Conservation (phyloP, 805 yeast species). For the Metschnikowia lochheadii region DNA sequence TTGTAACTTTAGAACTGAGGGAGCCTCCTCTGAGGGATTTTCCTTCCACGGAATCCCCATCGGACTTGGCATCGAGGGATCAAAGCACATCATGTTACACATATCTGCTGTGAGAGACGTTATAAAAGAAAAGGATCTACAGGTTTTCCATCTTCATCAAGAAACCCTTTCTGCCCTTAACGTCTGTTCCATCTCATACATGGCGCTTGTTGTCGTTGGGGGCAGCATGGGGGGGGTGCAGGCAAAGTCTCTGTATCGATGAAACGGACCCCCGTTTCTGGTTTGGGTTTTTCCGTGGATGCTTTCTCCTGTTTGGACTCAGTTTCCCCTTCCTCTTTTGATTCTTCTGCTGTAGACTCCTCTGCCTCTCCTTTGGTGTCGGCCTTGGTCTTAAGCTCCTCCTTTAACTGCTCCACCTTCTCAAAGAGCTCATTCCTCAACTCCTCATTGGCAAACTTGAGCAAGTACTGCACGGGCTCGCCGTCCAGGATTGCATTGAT, state of each 20-base stretch:
- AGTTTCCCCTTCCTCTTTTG: not conserved
- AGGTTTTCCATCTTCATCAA: not conserved
- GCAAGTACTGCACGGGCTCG: slow-evolving; percentile 76
- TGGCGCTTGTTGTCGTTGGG: not conserved
- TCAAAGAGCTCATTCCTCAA: slow-evolving; percentile 57
- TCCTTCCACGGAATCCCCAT: too few relatives aligned
- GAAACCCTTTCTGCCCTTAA: too few relatives aligned
- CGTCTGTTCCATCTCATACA: not conserved
- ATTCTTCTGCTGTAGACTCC: not conserved
- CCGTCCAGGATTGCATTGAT: slow-evolving; percentile 64
- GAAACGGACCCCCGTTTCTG: slow-evolving; percentile 9
- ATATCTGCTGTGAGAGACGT: too few relatives aligned
- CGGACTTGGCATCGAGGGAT: too few relatives aligned
- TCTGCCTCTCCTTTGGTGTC: not conserved
- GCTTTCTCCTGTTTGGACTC: not conserved
- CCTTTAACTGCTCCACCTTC: slow-evolving; percentile 36
- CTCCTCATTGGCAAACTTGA: slow-evolving; percentile 63
- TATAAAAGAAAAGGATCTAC: too few relatives aligned
- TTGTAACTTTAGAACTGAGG: too few relatives aligned
- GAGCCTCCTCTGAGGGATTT: too few relatives aligned
- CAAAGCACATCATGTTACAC: too few relatives aligned
- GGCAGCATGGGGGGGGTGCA: not conserved
- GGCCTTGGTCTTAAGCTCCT: slow-evolving; percentile 8
- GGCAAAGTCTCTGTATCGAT: not conserved
- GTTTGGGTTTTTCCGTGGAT: not conserved